A percentile compares a stretch with the other conserved stretches of the same genome.
phyloP scores from a whole-genome alignment of 306 rosid genomes.

The Potentilla sterilis region DNA sequence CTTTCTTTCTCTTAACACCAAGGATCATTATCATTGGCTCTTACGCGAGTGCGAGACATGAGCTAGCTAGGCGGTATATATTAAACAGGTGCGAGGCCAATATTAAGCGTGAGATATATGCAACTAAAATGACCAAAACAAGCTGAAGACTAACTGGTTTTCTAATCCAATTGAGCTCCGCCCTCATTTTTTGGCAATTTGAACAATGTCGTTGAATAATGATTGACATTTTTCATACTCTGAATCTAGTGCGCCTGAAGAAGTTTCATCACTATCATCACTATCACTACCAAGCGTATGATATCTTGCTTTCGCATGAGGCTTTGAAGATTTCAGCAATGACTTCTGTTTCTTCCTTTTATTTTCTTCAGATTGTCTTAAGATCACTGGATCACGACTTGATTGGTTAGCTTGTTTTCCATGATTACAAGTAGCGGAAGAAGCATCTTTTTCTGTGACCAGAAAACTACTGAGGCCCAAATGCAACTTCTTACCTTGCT shows the following conservation, averaged over 20 bases:
- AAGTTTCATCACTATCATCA: slow-evolving; percentile 9
- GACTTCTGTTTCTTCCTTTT: slow-evolving; percentile 5
- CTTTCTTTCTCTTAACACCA: no score
- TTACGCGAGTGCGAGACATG: no score
- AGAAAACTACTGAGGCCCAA: background rate
- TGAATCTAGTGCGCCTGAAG: background rate
- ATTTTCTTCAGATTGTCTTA: slow-evolving; percentile 4
- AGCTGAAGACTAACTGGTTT: background rate
- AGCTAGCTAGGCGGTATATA: no score
- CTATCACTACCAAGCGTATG: background rate
- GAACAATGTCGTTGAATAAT: background rate
- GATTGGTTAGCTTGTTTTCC: no score
- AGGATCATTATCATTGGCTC: no score
- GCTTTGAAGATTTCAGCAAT: background rate
- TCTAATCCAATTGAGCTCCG: background rate
- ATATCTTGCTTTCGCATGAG: background rate
- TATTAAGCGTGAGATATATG: no score
- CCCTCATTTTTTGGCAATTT: background rate
- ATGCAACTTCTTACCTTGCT: background rate
- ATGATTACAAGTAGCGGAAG: no score
- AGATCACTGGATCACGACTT: background rate
- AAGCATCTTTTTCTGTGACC: background rate
- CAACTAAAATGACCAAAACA: background rate
- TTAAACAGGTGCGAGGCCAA: no score
- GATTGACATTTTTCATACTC: background rate